Evolutionary conservation across 1,284 basidiomycete species (phyloP).

Genomic region (Thelephora terrestris): DNA sequence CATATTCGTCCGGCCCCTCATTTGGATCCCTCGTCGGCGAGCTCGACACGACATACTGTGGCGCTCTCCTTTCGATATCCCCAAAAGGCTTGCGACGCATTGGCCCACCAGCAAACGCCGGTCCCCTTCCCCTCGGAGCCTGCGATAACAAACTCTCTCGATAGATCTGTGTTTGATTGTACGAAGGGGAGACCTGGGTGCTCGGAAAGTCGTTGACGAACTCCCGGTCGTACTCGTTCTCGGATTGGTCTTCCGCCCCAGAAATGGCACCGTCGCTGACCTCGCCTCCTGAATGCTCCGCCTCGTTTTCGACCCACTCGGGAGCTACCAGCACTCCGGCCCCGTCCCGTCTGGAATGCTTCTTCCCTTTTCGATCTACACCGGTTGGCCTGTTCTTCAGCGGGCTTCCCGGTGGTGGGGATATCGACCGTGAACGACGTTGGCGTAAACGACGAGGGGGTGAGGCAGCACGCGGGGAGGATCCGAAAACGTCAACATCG

Average conservation of each 20-base stretch:
- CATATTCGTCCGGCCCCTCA: constrained; percentile 49
- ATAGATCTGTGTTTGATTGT: constrained; percentile 62
- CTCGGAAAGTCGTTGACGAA: constrained; percentile 58
- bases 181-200: constrained; percentile 69
- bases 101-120: constrained; percentile 44
- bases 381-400: not conserved
- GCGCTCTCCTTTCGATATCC: constrained; percentile 7
- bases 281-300: constrained; percentile 74
- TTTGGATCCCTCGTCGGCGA: constrained; percentile 43
- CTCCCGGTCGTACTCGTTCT: constrained; percentile 57
- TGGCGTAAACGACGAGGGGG: constrained; percentile 38
- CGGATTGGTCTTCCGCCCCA: constrained; percentile 46
- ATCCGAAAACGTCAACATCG: constrained; percentile 23
- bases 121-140: constrained; percentile 34
- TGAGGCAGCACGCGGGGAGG: constrained; percentile 28
- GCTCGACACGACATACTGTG: constrained; percentile 33
- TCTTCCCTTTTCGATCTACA: constrained; percentile 6
- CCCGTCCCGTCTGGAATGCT: not conserved
- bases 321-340: no score
- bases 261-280: constrained; percentile 40
- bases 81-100: constrained; percentile 32
- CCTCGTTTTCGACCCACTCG: constrained; percentile 53
- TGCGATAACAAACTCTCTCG: constrained; percentile 64
- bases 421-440: constrained; percentile 20
- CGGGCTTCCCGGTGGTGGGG: constrained; percentile 16